A percentile compares a stretch with the other conserved stretches of the same genome.
These are phyloP conservation scores for Deinandra increscens DNA, from an alignment of 129 eudicot species.

Conservation along the genomic window DNA sequence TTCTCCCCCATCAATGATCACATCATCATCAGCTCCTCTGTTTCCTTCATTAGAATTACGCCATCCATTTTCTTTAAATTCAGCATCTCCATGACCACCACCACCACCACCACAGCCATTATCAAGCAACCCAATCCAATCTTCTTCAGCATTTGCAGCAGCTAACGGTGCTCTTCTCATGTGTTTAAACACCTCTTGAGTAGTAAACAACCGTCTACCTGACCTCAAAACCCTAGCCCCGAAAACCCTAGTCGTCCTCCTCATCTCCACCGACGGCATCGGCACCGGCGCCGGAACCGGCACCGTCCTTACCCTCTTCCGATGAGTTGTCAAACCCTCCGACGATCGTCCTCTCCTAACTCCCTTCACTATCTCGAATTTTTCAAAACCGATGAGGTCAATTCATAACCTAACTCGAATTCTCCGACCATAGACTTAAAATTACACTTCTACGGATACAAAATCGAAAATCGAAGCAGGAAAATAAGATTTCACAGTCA, in stretches of 20 bases:
- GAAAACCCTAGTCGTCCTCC: slow-evolving; percentile 71
- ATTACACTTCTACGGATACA: not conserved
- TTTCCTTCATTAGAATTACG: slow-evolving; percentile 10
- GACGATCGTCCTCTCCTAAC: not conserved
- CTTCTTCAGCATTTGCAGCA: slow-evolving; percentile 30
- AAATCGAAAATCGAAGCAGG: not conserved
- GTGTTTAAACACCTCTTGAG: slow-evolving; percentile 34
- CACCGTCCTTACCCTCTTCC: slow-evolving; percentile 24
- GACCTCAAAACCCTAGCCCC: slow-evolving; percentile 78
- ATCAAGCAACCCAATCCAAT: slow-evolving; percentile 43
- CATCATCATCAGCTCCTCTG: not conserved
- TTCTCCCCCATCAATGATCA: slow-evolving; percentile 25
- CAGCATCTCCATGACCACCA: slow-evolving; percentile 9
- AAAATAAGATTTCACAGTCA: not conserved
- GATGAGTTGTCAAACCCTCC: slow-evolving; percentile 2
- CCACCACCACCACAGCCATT: slow-evolving; percentile 36
- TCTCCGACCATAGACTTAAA: not conserved
- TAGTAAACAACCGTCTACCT: slow-evolving; percentile 58
- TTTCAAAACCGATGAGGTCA: slow-evolving; percentile 13
- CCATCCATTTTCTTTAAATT: slow-evolving; percentile 27
- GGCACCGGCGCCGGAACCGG: slow-evolving; percentile 35
- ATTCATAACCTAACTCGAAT: slow-evolving; percentile 17
- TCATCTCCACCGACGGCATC: slow-evolving; percentile 64
- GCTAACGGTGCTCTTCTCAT: slow-evolving; percentile 20
- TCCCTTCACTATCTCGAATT: slow-evolving; percentile 12